Conservation (phyloP, 768 basidiomycete genomes). For the Lactifluus echinatus region DNA sequence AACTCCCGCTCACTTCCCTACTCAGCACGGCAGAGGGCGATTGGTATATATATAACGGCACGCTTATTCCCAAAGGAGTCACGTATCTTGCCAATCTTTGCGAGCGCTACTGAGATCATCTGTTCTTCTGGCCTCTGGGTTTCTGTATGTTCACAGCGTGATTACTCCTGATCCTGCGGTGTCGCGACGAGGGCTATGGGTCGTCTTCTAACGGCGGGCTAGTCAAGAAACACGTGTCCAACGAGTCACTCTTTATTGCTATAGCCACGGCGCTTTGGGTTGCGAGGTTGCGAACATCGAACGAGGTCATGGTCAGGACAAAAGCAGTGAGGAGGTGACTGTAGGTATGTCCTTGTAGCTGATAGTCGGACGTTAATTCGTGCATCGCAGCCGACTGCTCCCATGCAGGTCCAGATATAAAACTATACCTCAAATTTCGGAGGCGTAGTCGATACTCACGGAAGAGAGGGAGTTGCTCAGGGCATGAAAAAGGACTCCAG, state of each 20-base stretch:
- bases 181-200: constrained; percentile 12
- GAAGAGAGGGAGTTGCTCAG: constrained; percentile 2
- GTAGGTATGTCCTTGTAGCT: neutral
- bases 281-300: constrained; percentile 14
- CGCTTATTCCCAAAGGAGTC: constrained; percentile 30
- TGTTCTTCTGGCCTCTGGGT: constrained; percentile 8
- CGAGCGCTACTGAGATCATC: neutral
- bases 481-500: neutral
- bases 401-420: neutral
- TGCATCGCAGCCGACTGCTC: neutral
- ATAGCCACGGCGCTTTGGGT: constrained; percentile 21
- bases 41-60: constrained; percentile 3
- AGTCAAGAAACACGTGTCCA: constrained; percentile 19
- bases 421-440: constrained; percentile 3
- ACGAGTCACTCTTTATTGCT: constrained; percentile 19
- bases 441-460: neutral
- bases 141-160: constrained; percentile 5
- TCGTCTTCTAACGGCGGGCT: constrained; percentile 15
- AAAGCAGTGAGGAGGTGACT: constrained; percentile 6
- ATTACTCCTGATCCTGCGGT: neutral
- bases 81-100: constrained; percentile 25
- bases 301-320: neutral
- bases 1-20: neutral
- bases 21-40: constrained; percentile 22
- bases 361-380: neutral